A percentile compares a stretch with the other conserved stretches of the same genome.
Conservation (phyloP, 257 asterid species). For the Solanum virginianum region DNA sequence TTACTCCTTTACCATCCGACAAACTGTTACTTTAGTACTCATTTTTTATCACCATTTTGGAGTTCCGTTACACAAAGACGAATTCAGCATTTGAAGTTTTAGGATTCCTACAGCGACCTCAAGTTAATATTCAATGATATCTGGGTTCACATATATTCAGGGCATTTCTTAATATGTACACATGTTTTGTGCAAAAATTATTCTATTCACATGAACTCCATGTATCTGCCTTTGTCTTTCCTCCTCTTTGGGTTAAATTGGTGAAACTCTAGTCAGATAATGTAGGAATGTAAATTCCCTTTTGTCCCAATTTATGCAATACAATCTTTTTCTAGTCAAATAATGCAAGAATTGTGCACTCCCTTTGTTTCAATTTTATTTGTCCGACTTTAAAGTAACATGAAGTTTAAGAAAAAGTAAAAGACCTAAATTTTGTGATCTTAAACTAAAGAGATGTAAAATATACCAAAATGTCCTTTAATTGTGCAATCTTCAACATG, state of each 20-base stretch:
- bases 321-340: no score
- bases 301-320: no score
- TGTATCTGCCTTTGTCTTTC: background rate
- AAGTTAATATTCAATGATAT: background rate
- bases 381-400: no score
- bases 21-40: background rate
- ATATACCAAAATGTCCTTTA: no score
- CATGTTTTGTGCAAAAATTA: background rate
- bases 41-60: background rate
- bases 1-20: background rate
- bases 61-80: background rate
- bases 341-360: no score
- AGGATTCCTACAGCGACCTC: background rate
- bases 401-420: no score
- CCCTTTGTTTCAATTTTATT: no score
- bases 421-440: no score
- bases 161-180: background rate
- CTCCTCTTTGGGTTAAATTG: background rate
- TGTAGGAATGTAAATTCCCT: background rate
- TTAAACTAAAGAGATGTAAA: no score
- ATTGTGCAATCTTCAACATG: no score
- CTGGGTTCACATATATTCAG: background rate
- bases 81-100: background rate
- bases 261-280: background rate
- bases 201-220: background rate